Evolutionary conservation across 2,329 filamentous ascomycete species (phyloP), one percentile per base, ranked within the genome.

Genomic region (Cytospora chrysosperma): DNA sequence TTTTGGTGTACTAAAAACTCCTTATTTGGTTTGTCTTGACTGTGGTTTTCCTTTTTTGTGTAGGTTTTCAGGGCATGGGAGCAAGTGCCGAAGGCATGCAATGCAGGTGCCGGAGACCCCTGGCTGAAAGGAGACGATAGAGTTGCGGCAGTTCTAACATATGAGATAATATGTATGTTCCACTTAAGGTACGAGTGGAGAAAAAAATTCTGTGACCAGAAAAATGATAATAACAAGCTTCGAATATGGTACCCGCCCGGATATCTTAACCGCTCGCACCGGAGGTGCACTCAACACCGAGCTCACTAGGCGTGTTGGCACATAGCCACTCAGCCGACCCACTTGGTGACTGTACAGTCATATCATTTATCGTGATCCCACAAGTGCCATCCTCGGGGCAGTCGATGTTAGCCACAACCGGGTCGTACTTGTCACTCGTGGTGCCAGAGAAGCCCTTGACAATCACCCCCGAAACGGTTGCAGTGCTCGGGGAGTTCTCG

Each of bases 321-420:
- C 65, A 67, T 52, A 65, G 30, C n/a, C 57, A 56, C 62, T 62
- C 40, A 12, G 59, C 43, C 13, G 52, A 57, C 17, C 65, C 76
- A 50, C 68, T 71, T 5, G 72, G 70, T 6, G 75, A 68, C 24
- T 70, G 71, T 9, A 79, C 76, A 3, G 64, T 70, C 69, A 74
- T 78, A 2, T 64, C 66, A 6, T 52, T 67, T 26, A 79, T 68
- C 13, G 69, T 68, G 24, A 79, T 68, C 56, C 71, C 75, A 62
- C 78, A 80, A 3, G 72, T 76, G 1, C 76, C 77, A 19, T 68
- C 68, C 3, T 71, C 67, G 2, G 74, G 72, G 56, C 77, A 80
- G 61, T 78, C 67, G 10, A 80, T 58, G 61, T 77, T 78, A 2
- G 72, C 74, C 0, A 74, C 72, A 0, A 70, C 69, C 0, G 73